These are phyloP conservation scores for Priceomyces castillae DNA, from an alignment of 805 yeast genomes.

Conservation along the genomic window DNA sequence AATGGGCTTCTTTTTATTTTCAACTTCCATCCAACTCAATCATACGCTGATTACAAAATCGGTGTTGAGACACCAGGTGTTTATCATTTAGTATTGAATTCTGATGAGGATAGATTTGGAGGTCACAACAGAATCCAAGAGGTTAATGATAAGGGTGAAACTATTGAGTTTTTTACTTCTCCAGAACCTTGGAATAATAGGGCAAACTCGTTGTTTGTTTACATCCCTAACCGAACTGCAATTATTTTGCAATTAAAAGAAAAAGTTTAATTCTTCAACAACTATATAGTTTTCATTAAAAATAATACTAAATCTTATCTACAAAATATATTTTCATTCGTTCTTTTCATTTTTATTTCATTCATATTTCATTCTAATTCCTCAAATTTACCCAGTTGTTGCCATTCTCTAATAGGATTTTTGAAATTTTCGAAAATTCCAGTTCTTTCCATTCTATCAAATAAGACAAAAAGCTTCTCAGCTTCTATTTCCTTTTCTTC, in stretches of 20 bases:
- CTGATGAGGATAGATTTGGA: slow-evolving; percentile 71
- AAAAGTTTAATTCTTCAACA: slow-evolving; percentile 13
- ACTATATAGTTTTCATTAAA: background rate
- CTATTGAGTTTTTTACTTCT: slow-evolving; percentile 61
- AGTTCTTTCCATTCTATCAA: slow-evolving; percentile 38
- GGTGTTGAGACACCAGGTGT: slow-evolving; percentile 84
- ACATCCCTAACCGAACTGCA: slow-evolving; percentile 70
- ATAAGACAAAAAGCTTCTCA: slow-evolving; percentile 39
- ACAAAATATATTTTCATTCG: background rate
- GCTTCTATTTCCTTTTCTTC: slow-evolving; percentile 46
- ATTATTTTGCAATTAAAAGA: slow-evolving; percentile 37
- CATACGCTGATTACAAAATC: slow-evolving; percentile 81
- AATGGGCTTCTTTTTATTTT: slow-evolving; percentile 81
- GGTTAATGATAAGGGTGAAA: slow-evolving; percentile 39
- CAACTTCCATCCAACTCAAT: slow-evolving; percentile 84
- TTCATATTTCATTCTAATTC: slow-evolving; percentile 8
- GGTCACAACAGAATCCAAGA: slow-evolving; percentile 70
- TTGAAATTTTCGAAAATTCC: slow-evolving; percentile 34
- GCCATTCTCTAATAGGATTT: slow-evolving; percentile 41
- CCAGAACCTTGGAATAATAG: slow-evolving; percentile 80
- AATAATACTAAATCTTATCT: background rate
- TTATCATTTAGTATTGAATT: slow-evolving; percentile 70
- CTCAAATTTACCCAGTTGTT: slow-evolving; percentile 30
- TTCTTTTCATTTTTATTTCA: too few relatives aligned
- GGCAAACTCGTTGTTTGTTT: slow-evolving; percentile 70